Conservation (phyloP, 2,329 filamentous ascomycete genomes). For the Fusarium nematophilum region DNA sequence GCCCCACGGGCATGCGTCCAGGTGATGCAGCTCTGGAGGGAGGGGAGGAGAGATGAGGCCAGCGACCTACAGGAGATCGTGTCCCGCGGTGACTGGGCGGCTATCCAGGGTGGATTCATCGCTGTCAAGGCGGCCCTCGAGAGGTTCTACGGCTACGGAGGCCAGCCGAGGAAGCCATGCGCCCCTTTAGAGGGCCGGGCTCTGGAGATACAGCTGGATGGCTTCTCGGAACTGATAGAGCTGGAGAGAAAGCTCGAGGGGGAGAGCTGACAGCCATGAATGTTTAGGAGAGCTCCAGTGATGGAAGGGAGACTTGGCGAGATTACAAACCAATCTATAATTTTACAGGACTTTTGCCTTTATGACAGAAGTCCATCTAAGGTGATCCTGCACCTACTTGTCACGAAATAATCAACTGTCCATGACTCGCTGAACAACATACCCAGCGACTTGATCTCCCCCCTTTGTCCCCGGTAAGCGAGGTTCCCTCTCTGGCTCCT, state of each 20-base stretch:
- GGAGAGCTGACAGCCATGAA: neutral
- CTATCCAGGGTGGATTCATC: slow-evolving; percentile 75
- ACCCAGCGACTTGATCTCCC: too few species aligned
- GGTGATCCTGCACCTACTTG: too few species aligned
- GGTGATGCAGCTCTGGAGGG: slow-evolving; percentile 68
- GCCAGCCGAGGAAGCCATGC: slow-evolving; percentile 57
- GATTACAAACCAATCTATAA: too few species aligned
- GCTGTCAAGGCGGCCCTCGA: slow-evolving; percentile 75
- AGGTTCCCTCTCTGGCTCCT: too few species aligned
- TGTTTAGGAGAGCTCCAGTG: too few species aligned
- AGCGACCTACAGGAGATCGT: slow-evolving; percentile 72
- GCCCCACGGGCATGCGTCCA: slow-evolving; percentile 73
- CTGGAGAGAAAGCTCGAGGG: slow-evolving; percentile 48
- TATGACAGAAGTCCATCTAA: too few species aligned
- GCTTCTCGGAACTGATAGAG: slow-evolving; percentile 38
- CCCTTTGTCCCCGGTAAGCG: too few species aligned
- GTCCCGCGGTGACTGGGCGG: slow-evolving; percentile 75
- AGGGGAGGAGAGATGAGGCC: slow-evolving; percentile 69
- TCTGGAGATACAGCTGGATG: slow-evolving; percentile 37
- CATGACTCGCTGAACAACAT: too few species aligned
- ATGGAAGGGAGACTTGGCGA: too few species aligned
- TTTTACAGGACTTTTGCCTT: too few species aligned
- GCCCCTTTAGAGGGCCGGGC: slow-evolving; percentile 34
- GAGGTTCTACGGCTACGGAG: slow-evolving; percentile 73
- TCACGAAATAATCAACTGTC: too few species aligned